Evolutionary conservation across 2,329 filamentous ascomycete genomes (phyloP), one percentile per base, ranked within the genome.

Genomic region (Magnaporthiopsis rhizophila): DNA sequence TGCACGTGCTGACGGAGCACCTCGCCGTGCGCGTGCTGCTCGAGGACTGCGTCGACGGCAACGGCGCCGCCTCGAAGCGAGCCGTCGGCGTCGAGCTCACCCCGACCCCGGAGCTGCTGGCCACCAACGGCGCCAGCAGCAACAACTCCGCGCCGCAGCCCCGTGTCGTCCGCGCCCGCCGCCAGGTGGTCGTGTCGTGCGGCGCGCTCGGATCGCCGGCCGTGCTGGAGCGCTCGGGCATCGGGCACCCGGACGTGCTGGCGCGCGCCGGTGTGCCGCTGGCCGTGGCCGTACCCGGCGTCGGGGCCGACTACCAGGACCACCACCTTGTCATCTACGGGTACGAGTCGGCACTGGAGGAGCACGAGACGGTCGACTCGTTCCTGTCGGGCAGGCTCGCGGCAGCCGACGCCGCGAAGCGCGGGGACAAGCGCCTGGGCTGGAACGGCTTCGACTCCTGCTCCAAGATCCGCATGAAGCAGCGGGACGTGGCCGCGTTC

Each of bases 201-300:
- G 85, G 85, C 13, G 79, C 83, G 0, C 75, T 80, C 6, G 81
- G 81, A 1, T 83, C 83, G 0, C 83, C 85, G 0, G 72, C 75
- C 0, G 77, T 89, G 1, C 79, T 89, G 0, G 85, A 89, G 71
- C 76, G 86, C 24, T 89, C 86, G 0, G 86, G 87, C 11, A 69
- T 89, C 1, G 86, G 84, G n/a, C 76, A 78, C 58, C 74, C 77
- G 0, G 75, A 80, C 1, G 73, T 86, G 12, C 71, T 79, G 15
- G 66, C 72, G 36, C 66, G 68, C 18, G 75, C 73, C 0, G 81
- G 80, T 2, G 79, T 87, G 11, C 74, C 79, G 2, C 71, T 81
- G 2, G 71, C 84, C 2, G 74, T 79, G 12, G 77, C 84, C 65
- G 73, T 86, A 1, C 80, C 81, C 0, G 80, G 80, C 24, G 79